A percentile compares a stretch with the other conserved stretches of the same genome.
phyloP scores from a whole-genome alignment of 345 rosid species.

The Stellera chamaejasme region DNA sequence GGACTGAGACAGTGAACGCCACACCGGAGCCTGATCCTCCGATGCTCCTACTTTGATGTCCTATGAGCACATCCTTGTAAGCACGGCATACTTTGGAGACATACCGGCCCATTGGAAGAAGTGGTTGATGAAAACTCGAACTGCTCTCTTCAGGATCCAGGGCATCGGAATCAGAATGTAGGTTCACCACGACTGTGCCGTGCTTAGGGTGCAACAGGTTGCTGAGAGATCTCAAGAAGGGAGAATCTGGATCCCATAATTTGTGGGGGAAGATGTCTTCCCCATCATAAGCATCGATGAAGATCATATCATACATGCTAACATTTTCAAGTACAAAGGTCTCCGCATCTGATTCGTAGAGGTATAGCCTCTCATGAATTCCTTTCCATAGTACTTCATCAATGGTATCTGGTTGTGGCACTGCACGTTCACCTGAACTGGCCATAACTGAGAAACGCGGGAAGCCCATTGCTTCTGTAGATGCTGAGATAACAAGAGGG shows the following conservation, averaged over 20 bases:
- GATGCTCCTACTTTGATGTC: constrained; percentile 12
- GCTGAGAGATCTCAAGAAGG: constrained; percentile 54
- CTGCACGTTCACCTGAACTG: constrained; percentile 33
- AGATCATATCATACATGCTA: constrained; percentile 52
- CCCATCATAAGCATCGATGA: constrained; percentile 92
- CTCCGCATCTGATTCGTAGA: constrained; percentile 73
- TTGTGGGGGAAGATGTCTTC: constrained; percentile 80
- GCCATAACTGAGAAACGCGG: constrained; percentile 63
- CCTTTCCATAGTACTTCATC: constrained; percentile 76
- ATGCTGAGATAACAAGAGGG: constrained; percentile 73
- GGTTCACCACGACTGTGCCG: constrained; percentile 86
- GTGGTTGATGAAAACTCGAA: constrained; percentile 23
- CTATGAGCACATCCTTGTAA: constrained; percentile 43
- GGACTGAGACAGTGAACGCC: constrained; percentile 54
- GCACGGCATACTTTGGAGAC: constrained; percentile 51
- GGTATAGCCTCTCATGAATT: constrained; percentile 73
- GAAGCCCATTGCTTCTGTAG: constrained; percentile 76
- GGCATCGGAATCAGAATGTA: constrained; percentile 57
- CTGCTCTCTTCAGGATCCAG: constrained; percentile 15
- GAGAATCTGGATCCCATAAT: constrained; percentile 68
- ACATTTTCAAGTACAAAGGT: constrained; percentile 39
- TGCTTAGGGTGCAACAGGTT: constrained; percentile 52
- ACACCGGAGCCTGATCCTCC: constrained; percentile 25
- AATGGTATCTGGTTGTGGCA: constrained; percentile 30
- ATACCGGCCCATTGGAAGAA: constrained; percentile 38